Evolutionary conservation across 352 stramenopile genomes (phyloP).

Genomic region (Pythium brassicae): DNA sequence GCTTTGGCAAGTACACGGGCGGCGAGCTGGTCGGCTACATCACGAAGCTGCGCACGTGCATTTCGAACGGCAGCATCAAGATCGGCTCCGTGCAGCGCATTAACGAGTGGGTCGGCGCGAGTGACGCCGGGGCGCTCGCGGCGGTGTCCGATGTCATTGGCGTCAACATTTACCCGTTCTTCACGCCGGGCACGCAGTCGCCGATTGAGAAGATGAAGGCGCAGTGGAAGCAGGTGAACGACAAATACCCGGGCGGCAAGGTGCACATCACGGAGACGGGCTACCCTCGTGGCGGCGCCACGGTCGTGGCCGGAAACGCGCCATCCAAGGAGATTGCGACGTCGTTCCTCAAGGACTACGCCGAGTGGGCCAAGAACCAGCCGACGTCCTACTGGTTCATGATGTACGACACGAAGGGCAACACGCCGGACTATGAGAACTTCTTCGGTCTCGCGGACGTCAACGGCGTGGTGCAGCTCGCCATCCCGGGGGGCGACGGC

Average conservation of each 20-base stretch:
- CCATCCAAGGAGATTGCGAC: slow-evolving; percentile 22
- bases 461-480: slow-evolving; percentile 18
- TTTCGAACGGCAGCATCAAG: slow-evolving; percentile 24
- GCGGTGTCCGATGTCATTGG: slow-evolving; percentile 30
- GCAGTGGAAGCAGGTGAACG: slow-evolving; percentile 27
- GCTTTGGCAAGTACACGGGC: slow-evolving; percentile 33
- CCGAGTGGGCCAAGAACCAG: slow-evolving; percentile 19
- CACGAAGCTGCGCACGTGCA: slow-evolving; percentile 49
- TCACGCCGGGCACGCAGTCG: slow-evolving; percentile 20
- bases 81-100: slow-evolving; percentile 56
- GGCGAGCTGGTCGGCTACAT: slow-evolving; percentile 47
- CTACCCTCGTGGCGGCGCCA: slow-evolving; percentile 25
- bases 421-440: slow-evolving; percentile 28
- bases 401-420: slow-evolving; percentile 41
- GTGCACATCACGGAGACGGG: slow-evolving; percentile 36
- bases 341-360: slow-evolving; percentile 29
- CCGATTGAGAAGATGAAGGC: slow-evolving; percentile 35
- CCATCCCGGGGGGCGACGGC: slow-evolving; percentile 19
- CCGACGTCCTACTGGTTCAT: slow-evolving; percentile 36
- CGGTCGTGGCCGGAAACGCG: slow-evolving; percentile 16
- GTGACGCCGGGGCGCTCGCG: slow-evolving; percentile 23
- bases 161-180: slow-evolving; percentile 51
- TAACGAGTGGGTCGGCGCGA: slow-evolving; percentile 27
- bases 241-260: slow-evolving; percentile 29
- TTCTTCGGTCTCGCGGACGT: slow-evolving; percentile 36